phyloP scores from a whole-genome alignment of 106 monocot genomes.

The Triglochin maritima region DNA sequence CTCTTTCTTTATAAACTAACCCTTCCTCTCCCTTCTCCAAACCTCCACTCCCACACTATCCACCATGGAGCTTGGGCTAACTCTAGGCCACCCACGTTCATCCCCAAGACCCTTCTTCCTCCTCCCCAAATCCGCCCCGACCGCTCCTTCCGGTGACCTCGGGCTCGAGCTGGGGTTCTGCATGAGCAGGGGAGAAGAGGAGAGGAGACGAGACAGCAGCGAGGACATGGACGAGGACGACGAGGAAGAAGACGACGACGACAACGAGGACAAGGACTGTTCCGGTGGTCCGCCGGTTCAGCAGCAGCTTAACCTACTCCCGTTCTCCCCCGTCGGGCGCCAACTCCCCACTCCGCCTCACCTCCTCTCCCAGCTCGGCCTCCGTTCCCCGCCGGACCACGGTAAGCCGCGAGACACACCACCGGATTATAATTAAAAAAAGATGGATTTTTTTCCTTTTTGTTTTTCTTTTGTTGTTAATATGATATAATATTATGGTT shows the following conservation, averaged over 20 bases:
- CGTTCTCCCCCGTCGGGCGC: constrained; percentile 13
- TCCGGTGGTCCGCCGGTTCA: constrained; percentile 22
- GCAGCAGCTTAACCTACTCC: constrained; percentile 38
- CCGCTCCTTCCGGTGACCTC: background rate
- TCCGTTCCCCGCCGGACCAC: constrained; percentile 12
- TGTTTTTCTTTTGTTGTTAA: background rate
- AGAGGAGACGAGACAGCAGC: background rate
- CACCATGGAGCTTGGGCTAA: background rate
- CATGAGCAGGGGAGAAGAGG: constrained; percentile 20
- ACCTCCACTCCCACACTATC: too few species aligned
- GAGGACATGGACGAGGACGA: constrained; percentile 2
- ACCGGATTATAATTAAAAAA: background rate
- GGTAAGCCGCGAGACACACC: constrained; percentile 7
- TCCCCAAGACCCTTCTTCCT: background rate
- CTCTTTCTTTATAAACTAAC: too few species aligned
- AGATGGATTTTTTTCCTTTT: background rate
- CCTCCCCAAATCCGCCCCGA: background rate
- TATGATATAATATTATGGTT: constrained; percentile 20
- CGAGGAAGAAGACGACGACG: background rate
- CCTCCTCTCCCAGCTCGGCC: constrained; percentile 1
- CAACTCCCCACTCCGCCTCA: background rate
- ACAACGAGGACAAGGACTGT: constrained; percentile 1
- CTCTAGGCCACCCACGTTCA: background rate
- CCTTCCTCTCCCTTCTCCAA: background rate
- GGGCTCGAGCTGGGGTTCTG: constrained; percentile 13